Conservation (phyloP, 352 stramenopile species). For the Aphanomyces invadans region DNA sequence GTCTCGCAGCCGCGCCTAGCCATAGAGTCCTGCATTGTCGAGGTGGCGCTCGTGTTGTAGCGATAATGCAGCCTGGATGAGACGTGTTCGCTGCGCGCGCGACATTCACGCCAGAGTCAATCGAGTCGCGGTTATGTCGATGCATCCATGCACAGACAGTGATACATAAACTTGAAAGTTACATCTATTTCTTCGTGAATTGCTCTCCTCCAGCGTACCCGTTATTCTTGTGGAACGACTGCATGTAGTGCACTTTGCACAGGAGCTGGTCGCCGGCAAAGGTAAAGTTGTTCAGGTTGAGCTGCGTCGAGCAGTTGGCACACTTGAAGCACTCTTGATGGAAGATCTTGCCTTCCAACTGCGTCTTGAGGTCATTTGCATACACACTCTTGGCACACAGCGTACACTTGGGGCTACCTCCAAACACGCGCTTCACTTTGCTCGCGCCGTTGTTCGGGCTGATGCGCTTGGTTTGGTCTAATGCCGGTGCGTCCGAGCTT, state of each 20-base stretch:
- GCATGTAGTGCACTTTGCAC: slow-evolving; percentile 30
- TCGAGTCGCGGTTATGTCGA: too few species aligned
- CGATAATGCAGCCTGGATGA: too few species aligned
- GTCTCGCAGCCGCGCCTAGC: too few species aligned
- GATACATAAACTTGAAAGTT: background rate
- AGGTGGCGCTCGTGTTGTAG: too few species aligned
- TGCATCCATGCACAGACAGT: too few species aligned
- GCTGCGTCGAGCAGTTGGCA: slow-evolving; percentile 27
- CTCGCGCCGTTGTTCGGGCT: slow-evolving; percentile 11
- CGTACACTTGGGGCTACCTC: slow-evolving; percentile 23
- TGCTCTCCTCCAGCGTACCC: slow-evolving; percentile 24
- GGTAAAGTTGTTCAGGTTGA: slow-evolving; percentile 31
- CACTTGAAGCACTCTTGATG: slow-evolving; percentile 31
- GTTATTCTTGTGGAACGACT: slow-evolving; percentile 27
- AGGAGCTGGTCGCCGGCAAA: slow-evolving; percentile 25
- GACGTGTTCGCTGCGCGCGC: too few species aligned
- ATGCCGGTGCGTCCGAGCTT: background rate
- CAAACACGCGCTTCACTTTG: slow-evolving; percentile 21
- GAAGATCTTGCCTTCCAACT: slow-evolving; percentile 27
- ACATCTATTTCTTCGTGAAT: slow-evolving; percentile 24
- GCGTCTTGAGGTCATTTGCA: slow-evolving; percentile 26
- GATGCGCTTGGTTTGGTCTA: background rate
- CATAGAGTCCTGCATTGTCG: too few species aligned
- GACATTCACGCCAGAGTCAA: too few species aligned
- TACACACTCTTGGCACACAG: slow-evolving; percentile 26